These are phyloP conservation scores for Trichophyton verrucosum DNA, from an alignment of 2,329 filamentous ascomycete species.

Conservation along the genomic window DNA sequence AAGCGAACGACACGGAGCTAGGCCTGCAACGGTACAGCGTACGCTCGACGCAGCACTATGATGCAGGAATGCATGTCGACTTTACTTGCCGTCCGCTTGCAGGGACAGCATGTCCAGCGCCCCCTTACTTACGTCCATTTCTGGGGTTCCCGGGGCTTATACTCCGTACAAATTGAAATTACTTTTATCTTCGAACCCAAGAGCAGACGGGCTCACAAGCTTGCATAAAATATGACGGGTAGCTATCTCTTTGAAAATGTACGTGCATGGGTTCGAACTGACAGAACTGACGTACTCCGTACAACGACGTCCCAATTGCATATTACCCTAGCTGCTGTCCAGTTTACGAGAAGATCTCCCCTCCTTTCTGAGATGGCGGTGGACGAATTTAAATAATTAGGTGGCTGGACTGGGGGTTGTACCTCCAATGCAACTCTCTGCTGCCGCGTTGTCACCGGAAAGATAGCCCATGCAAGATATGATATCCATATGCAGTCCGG, in stretches of 20 bases:
- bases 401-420: background rate
- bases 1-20: conserved; percentile 1
- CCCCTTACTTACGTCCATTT: background rate
- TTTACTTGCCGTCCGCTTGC: background rate
- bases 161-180: background rate
- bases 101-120: background rate
- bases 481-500: background rate
- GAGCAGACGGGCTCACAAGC: background rate
- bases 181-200: background rate
- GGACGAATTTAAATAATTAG: background rate
- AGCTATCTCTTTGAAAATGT: background rate
- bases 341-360: background rate
- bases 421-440: background rate
- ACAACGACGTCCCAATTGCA: background rate
- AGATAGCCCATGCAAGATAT: background rate
- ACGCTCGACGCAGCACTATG: background rate
- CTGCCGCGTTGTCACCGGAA: background rate
- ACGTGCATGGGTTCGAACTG: background rate
- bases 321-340: background rate
- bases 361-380: background rate
- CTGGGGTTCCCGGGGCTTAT: background rate
- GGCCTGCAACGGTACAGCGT: background rate
- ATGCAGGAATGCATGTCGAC: background rate
- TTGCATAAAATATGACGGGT: background rate
- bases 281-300: background rate